These are phyloP conservation scores for Dactylis glomerata DNA, from an alignment of 176 grass and related monocot genomes.

Conservation along the genomic window DNA sequence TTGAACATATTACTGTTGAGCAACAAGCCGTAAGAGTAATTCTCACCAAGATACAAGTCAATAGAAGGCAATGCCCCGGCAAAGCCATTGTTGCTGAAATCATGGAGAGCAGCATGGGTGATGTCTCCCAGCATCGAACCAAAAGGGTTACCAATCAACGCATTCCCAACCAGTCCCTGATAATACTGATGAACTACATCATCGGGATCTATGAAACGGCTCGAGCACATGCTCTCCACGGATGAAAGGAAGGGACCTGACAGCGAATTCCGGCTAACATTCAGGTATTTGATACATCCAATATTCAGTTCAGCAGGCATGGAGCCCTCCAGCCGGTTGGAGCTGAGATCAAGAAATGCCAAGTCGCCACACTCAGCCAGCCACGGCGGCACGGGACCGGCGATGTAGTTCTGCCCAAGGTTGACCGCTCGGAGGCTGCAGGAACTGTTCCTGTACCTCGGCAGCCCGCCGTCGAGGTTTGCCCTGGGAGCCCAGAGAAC, in stretches of 20 bases:
- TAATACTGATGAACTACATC: slow-evolving; percentile 39
- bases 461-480: slow-evolving; percentile 43
- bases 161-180: slow-evolving; percentile 19
- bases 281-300: slow-evolving; percentile 53
- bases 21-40: slow-evolving; percentile 44
- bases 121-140: neutral
- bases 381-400: slow-evolving; percentile 42
- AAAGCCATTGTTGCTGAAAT: slow-evolving; percentile 61
- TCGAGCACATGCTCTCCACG: slow-evolving; percentile 11
- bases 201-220: neutral
- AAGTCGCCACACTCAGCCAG: slow-evolving; percentile 39
- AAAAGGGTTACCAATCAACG: slow-evolving; percentile 22
- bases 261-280: slow-evolving; percentile 52
- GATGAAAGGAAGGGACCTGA: slow-evolving; percentile 28
- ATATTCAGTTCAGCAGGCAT: slow-evolving; percentile 33
- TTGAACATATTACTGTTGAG: slow-evolving; percentile 46
- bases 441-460: slow-evolving; percentile 34
- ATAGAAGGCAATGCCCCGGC: slow-evolving; percentile 37
- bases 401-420: slow-evolving; percentile 62
- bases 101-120: slow-evolving; percentile 32
- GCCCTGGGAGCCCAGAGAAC: slow-evolving; percentile 68
- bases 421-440: slow-evolving; percentile 50
- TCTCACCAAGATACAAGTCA: neutral
- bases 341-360: slow-evolving; percentile 70
- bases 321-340: slow-evolving; percentile 44